Evolutionary conservation across 495 filamentous ascomycete species (phyloP), one percentile per base, ranked within the genome.

Genomic region (Xylaria castorea): DNA sequence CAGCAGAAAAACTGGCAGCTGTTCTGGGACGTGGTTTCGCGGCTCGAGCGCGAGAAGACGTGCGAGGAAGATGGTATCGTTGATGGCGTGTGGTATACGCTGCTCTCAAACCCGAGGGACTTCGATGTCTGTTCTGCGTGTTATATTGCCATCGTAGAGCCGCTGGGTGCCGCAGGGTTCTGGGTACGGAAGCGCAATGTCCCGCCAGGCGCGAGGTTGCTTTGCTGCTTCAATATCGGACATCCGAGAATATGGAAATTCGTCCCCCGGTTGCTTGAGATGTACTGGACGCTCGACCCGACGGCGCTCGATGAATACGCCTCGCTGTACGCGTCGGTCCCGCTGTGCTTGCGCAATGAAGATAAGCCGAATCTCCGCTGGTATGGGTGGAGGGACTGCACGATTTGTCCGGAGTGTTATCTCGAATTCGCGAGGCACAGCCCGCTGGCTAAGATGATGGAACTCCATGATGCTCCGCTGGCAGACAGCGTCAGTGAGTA

Each of bases 371-470:
- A 76, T 22, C 75, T 66, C 50, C 73, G 65, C 48, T 84, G 82
- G 82, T 83, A 83, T 34, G 79, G 82, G 7, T 79, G 77, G 68
- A 71, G 72, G 42, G 80, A 82, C 12, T 84, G 80, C 64, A 79
- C 80, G 20, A 80, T 81, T 18, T 84, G 82, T 67, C 74, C 81
- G 11, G 81, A 82, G 63, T 84, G 82, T 55, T 82, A 80, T 69
- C 71, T 75, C 34, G 80, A 81, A 22, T 81, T 79, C 42, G 79
- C 81, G 14, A 75, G 72, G 11, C 30, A 51, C 3, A 46, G 46
- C 20, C 64, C 64, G 44, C 64, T 66, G 5, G 64, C 27, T 12
- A 66, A 66, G 46, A 32, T 53, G 46, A 66, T 66, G 64, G 64
- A 50, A 25, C 20, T 51, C 30, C 64, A 30, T 11, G 46, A 53